phyloP scores from a whole-genome alignment of 2,329 filamentous ascomycete species.

The Aspergillus sp. region DNA sequence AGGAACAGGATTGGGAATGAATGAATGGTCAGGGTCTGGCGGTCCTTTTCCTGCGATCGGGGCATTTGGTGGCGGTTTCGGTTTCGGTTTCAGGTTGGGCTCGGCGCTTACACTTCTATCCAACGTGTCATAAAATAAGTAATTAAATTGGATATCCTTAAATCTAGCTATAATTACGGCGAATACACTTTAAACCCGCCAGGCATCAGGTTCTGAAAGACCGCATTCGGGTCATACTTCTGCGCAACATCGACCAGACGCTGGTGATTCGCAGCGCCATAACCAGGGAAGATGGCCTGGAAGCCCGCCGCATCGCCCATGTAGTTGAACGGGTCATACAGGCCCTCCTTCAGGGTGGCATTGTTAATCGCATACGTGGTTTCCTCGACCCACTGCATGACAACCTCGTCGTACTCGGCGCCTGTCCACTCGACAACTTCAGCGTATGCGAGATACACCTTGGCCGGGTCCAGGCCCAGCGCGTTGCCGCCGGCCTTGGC shows the following conservation, averaged over 20 bases:
- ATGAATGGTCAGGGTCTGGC: neutral
- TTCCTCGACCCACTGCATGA: conserved; percentile 34
- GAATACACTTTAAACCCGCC: conserved; percentile 40
- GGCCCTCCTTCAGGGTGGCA: conserved; percentile 23
- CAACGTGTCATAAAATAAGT: no score
- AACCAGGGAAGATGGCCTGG: conserved; percentile 36
- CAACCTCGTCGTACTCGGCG: conserved; percentile 24
- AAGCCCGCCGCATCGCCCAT: conserved; percentile 37
- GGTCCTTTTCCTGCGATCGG: neutral
- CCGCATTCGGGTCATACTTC: conserved; percentile 38
- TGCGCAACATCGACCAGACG: conserved; percentile 30
- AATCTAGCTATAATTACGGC: neutral
- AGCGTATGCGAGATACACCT: conserved; percentile 42
- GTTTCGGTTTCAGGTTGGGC: neutral
- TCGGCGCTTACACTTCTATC: neutral
- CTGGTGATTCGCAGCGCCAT: conserved; percentile 34
- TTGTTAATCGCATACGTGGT: conserved; percentile 32
- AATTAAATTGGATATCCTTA: neutral
- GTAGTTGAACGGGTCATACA: conserved; percentile 35
- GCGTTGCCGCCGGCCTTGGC: conserved; percentile 26
- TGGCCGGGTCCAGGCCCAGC: conserved; percentile 27
- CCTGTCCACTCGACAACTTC: conserved; percentile 38
- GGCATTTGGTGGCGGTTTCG: neutral
- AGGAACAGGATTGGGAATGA: neutral
- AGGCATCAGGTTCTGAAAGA: conserved; percentile 40